Percentiles rank a stretch among this genome's conserved stretches.
These are phyloP conservation scores for Neofusicoccum sp. DNA, from an alignment of 2,329 filamentous ascomycete species.

Conservation along the genomic window DNA sequence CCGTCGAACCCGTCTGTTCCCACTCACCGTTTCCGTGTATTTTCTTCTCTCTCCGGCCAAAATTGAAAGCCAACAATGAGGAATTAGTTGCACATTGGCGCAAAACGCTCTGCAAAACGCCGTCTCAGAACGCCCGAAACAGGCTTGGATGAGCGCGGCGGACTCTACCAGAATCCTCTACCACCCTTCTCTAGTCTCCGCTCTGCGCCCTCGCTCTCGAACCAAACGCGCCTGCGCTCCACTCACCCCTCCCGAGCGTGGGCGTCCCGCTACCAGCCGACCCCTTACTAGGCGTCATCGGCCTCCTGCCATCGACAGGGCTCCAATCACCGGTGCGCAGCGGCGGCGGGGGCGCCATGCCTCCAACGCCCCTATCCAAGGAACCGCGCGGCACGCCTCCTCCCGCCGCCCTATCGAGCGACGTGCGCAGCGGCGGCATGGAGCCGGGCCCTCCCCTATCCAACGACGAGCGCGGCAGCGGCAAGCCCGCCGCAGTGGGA, in stretches of 20 bases:
- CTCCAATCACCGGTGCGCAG: constrained; percentile 10
- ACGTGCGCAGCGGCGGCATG: background rate
- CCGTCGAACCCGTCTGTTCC: background rate
- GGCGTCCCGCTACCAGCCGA: constrained; percentile 2
- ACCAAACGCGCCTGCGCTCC: constrained; percentile 6
- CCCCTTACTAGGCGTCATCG: constrained; percentile 7
- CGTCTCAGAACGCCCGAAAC: background rate
- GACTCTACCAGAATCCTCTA: no score
- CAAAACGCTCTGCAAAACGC: background rate
- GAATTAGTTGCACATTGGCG: background rate
- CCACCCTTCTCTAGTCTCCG: background rate
- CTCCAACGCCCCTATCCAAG: background rate
- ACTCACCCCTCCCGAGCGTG: constrained; percentile 7
- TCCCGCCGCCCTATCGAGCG: background rate
- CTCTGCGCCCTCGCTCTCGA: constrained; percentile 8
- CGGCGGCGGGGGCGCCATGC: constrained; percentile 1
- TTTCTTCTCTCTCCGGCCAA: background rate
- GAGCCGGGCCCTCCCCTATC: background rate
- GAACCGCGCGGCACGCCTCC: background rate
- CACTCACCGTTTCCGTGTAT: background rate
- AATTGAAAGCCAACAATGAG: background rate
- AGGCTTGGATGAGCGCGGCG: background rate
- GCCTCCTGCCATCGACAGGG: background rate
- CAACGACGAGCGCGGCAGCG: background rate
- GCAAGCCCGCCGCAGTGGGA: background rate